These are phyloP conservation scores for Glaciozyma martinii DNA, from an alignment of 768 basidiomycete genomes.

Conservation along the genomic window DNA sequence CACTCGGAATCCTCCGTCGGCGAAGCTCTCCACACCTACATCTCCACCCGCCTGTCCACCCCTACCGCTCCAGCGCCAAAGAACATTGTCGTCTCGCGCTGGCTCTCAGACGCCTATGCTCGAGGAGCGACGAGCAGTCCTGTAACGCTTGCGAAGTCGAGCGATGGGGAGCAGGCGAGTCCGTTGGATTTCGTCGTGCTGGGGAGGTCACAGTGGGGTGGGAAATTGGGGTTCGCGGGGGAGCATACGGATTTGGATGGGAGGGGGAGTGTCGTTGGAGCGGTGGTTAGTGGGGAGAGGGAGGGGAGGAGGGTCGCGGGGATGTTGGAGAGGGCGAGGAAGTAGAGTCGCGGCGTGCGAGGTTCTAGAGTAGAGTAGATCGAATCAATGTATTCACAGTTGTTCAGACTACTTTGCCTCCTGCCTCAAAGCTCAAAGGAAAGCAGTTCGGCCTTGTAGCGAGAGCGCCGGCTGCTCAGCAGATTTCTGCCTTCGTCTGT, in stretches of 20 bases:
- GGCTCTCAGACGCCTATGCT: conserved; percentile 39
- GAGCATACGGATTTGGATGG: conserved; percentile 45
- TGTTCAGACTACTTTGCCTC: too few relatives aligned
- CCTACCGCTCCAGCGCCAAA: not conserved
- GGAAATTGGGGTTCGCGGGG: conserved; percentile 42
- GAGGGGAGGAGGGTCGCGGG: conserved; percentile 40
- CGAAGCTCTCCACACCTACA: conserved; percentile 4
- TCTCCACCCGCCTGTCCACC: not conserved
- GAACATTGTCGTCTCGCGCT: conserved; percentile 35
- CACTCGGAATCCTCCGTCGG: conserved; percentile 15
- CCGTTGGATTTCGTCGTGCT: conserved; percentile 43
- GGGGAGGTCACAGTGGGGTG: conserved; percentile 38
- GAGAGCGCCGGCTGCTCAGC: too few relatives aligned
- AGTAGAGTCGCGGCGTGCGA: not conserved
- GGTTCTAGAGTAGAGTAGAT: not conserved
- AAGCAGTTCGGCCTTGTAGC: too few relatives aligned
- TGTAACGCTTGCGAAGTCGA: conserved; percentile 28
- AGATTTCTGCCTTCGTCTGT: too few relatives aligned
- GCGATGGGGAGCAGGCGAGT: conserved; percentile 30
- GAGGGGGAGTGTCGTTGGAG: conserved; percentile 38
- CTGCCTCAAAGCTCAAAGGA: too few relatives aligned
- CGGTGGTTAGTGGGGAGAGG: conserved; percentile 40
- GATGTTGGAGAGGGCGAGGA: conserved; percentile 25
- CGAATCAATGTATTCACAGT: too few relatives aligned
- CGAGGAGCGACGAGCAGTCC: conserved; percentile 42